Evolutionary conservation across 2,329 filamentous ascomycete genomes (phyloP).

Genomic region (Apiospora kogelbergensis): DNA sequence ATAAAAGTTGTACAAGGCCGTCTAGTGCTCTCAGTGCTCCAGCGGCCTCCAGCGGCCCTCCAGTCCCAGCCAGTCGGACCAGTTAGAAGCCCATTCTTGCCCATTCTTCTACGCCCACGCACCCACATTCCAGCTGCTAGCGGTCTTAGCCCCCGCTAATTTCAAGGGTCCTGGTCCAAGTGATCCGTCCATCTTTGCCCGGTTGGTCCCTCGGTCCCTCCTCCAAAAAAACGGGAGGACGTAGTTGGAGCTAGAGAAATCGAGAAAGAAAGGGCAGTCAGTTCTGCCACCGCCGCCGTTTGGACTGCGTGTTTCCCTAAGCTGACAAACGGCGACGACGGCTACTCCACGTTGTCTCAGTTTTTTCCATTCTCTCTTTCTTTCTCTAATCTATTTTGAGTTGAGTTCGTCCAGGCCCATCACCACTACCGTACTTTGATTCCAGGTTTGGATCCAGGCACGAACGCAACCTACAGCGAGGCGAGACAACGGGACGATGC

Average conservation of each 20-base stretch:
- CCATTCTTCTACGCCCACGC: not conserved
- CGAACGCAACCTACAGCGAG: not conserved
- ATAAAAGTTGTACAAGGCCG: not conserved
- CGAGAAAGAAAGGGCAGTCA: not conserved
- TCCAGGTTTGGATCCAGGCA: not conserved
- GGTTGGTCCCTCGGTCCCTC: too few species aligned
- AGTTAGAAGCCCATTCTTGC: not conserved
- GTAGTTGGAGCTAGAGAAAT: not conserved
- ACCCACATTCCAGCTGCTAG: slow-evolving; percentile 3
- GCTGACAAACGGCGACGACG: not conserved
- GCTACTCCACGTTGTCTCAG: not conserved
- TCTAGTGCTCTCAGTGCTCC: too few species aligned
- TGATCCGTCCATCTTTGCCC: not conserved
- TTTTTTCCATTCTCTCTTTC: not conserved
- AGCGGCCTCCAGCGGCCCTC: too few species aligned
- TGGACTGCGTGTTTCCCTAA: not conserved
- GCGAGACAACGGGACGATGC: slow-evolving; percentile 7
- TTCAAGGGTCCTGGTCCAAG: slow-evolving; percentile 3
- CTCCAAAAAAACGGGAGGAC: not conserved
- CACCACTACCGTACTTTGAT: not conserved
- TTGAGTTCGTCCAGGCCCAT: not conserved
- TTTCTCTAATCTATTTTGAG: not conserved
- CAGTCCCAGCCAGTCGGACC: not conserved
- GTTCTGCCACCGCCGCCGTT: not conserved
- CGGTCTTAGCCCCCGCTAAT: not conserved